Evolutionary conservation across 2,329 filamentous ascomycete species (phyloP).

Genomic region (Fusarium marasasianum): DNA sequence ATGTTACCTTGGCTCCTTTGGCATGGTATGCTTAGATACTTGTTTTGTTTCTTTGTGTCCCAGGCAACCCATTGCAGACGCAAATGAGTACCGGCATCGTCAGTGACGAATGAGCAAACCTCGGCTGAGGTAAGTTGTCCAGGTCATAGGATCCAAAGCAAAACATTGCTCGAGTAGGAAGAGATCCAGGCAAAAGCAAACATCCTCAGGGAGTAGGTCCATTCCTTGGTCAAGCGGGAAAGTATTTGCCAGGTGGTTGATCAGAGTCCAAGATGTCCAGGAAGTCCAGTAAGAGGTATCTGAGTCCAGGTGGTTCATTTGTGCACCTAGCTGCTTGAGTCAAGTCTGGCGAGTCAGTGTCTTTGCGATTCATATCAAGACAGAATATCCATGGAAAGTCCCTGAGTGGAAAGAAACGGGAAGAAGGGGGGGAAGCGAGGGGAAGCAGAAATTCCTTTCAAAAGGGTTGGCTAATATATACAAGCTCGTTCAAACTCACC

Average conservation of each 20-base stretch:
- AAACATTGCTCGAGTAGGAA: slow-evolving; percentile 12
- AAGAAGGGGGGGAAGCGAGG: slow-evolving; percentile 4
- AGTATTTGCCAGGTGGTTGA: slow-evolving; percentile 23
- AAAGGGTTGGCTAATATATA: slow-evolving; percentile 60
- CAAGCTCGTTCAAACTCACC: slow-evolving; percentile 61
- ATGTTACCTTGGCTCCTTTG: slow-evolving; percentile 34
- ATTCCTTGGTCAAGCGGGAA: slow-evolving; percentile 23
- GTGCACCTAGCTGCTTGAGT: slow-evolving; percentile 40
- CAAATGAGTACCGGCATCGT: slow-evolving; percentile 23
- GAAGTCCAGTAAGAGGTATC: slow-evolving; percentile 4
- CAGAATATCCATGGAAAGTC: slow-evolving; percentile 35
- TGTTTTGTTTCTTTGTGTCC: slow-evolving; percentile 19
- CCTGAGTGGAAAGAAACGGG: slow-evolving; percentile 25
- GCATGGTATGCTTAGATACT: slow-evolving; percentile 21
- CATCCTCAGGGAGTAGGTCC: slow-evolving; percentile 17
- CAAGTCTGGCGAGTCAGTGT: slow-evolving; percentile 40
- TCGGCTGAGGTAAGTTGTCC: slow-evolving; percentile 29
- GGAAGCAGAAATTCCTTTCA: slow-evolving; percentile 48
- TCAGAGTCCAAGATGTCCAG: slow-evolving; percentile 21
- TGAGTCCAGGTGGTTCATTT: slow-evolving; percentile 13
- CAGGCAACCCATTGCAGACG: slow-evolving; percentile 22
- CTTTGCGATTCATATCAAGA: slow-evolving; percentile 36
- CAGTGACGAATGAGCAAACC: slow-evolving; percentile 30
- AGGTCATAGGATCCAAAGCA: slow-evolving; percentile 15
- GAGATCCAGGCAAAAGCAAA: slow-evolving; percentile 13